Base-by-base conservation (phyloP, 768 basidiomycete species). In the Leccinum pellstonianum region DNA sequence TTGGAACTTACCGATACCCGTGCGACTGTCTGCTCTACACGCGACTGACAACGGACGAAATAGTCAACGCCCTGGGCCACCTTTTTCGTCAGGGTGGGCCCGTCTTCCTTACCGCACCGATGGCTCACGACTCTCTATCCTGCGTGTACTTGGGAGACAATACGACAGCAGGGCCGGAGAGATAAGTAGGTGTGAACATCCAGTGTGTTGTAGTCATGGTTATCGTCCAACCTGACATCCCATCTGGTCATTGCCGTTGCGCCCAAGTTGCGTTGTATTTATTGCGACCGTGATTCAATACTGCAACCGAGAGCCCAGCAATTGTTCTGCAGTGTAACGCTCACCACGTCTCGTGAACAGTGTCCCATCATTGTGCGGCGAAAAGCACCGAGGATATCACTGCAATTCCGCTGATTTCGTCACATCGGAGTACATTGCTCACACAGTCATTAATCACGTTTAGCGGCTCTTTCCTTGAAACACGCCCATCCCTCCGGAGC, bases 401-500 rank as follows among this genome's bases (percentile, higher is more conserved):
- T 38, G 7, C 17, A 38, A 17, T 38, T 17, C 19, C 41, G 41
- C n/a, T 19, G 10, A 43, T 43, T 43, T 46, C 43, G 43, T 46
- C 43, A 46, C 43, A 46, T 43, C 41, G 17, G 38, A 41, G 17
- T 38, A 7, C 38, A 38, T 17, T 11, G 19, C 19, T 46, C 43
- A 46, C 43, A 46, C 43, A 46, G 10, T 46, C 43, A 46, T 46
- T 46, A 19, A 46, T 49, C 48, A 49, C 25, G 3, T 49, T 25
- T 23, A 14, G 23, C 48, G 48, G 48, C 49, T 69, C 61, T 59
- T 60, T 48, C 67, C 66, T 11, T 63, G 67, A 60, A 69, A 69
- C 64, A 46, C 33, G 51, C 47, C 5, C 48, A 1, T 51, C 27
- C 25, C 25, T 29, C 46, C 52, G 41, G 50, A 52, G 50, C 55